Evolutionary conservation across 257 asterid species (phyloP).

Genomic region (Solanum appendiculatum): DNA sequence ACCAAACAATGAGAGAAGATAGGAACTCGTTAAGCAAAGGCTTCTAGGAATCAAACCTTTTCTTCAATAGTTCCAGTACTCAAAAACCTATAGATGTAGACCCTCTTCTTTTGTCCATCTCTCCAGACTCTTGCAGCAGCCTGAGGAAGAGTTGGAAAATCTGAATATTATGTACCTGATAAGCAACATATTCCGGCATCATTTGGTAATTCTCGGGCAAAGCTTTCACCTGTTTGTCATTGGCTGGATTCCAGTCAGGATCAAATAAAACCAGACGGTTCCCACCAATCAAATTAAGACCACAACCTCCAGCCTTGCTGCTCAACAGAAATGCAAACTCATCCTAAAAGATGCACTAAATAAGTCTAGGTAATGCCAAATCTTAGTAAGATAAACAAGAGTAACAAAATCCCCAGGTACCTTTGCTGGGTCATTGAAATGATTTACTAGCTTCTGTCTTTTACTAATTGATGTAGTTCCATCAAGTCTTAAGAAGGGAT

Average conservation of each 20-base stretch:
- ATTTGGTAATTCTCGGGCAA: not conserved
- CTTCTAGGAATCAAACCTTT: conserved; percentile 41
- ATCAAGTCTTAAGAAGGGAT: conserved; percentile 91
- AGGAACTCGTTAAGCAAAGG: not conserved
- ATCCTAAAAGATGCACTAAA: conserved; percentile 40
- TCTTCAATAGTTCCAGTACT: conserved; percentile 97
- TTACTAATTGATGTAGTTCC: conserved; percentile 92
- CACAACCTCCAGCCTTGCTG: conserved; percentile 99
- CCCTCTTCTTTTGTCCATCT: conserved; percentile 99
- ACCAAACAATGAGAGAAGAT: not conserved
- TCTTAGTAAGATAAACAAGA: not conserved
- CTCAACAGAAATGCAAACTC: conserved; percentile 96
- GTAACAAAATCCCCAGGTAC: conserved; percentile 21
- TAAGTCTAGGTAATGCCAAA: conserved; percentile 1
- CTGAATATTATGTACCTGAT: not conserved
- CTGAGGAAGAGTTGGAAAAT: conserved; percentile 28
- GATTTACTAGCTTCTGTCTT: conserved; percentile 89
- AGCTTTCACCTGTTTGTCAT: conserved; percentile 81
- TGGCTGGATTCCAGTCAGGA: conserved; percentile 99
- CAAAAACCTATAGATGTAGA: conserved; percentile 88
- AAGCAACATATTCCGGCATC: conserved; percentile 2
- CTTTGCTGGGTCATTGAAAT: conserved; percentile 79
- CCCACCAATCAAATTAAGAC: conserved; percentile 95
- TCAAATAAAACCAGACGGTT: conserved; percentile 89
- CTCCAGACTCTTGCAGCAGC: conserved; percentile 99